These are phyloP conservation scores for Hyparrhenia diplandra DNA, from an alignment of 176 grass and related monocot species.

Conservation along the genomic window DNA sequence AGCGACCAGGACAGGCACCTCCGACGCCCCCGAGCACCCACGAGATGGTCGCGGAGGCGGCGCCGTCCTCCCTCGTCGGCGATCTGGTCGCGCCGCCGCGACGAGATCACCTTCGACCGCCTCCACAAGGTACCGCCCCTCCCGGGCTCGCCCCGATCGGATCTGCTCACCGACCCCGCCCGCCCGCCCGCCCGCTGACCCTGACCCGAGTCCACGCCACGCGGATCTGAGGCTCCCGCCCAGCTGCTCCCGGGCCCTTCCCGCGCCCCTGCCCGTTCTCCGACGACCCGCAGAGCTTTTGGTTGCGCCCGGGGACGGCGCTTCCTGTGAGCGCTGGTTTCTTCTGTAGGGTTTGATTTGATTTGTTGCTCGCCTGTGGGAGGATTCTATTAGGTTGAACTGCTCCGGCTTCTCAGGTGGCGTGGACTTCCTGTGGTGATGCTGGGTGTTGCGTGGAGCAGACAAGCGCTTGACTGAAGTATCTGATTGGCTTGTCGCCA, in stretches of 20 bases:
- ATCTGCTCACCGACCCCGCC: constrained; percentile 15
- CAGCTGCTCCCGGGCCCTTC: too few species aligned
- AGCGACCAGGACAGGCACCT: not conserved
- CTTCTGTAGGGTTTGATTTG: not conserved
- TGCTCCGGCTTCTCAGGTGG: not conserved
- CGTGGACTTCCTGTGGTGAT: not conserved
- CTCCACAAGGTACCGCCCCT: constrained; percentile 60
- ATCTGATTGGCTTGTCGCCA: not conserved
- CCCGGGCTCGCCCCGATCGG: constrained; percentile 14
- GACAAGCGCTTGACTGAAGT: not conserved
- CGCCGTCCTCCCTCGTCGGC: constrained; percentile 21
- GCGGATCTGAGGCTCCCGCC: constrained; percentile 15
- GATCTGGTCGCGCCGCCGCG: constrained; percentile 79
- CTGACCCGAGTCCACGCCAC: not conserved
- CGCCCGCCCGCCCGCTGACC: not conserved
- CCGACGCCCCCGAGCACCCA: not conserved
- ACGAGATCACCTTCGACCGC: constrained; percentile 84
- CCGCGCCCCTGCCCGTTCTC: not conserved
- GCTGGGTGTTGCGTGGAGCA: not conserved
- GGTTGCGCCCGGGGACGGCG: not conserved
- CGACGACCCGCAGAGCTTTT: not conserved
- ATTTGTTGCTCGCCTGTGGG: not conserved
- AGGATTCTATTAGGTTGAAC: not conserved
- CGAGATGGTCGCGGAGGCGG: constrained; percentile 9
- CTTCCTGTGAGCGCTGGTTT: not conserved